Evolutionary conservation across 2,329 filamentous ascomycete genomes (phyloP), one percentile per base, ranked within the genome.

Genomic region (Scytalidium sp.): DNA sequence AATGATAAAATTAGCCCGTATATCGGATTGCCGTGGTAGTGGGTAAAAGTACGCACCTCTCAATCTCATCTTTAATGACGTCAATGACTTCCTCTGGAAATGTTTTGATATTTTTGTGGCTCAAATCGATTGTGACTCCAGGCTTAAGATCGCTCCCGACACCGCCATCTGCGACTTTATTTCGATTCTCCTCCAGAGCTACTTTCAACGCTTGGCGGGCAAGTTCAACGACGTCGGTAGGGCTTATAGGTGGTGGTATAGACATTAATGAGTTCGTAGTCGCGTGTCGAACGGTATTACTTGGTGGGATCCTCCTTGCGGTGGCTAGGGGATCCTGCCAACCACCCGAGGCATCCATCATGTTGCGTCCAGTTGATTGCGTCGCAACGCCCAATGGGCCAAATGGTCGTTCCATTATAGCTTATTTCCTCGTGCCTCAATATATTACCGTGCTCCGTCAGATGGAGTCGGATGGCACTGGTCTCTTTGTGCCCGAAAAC

Each of bases 111-210:
- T 83, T 83, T 68, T 85, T 87, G 60, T 87, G 83, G 67, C 87
- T 89, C 55, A 92, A 70, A 67, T 92, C 87, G 59, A 93, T 85
- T 25, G 88, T 92, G 51, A 90, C 81, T 51, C 88, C 88, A 43
- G 64, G 61, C 63, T 84, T 83, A 43, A 85, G 70, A 41, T 80
- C 81, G 65, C 70, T 82, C 63, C 76, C 82, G 56, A 81, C 75
- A 53, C 78, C 75, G 41, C 77, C 79, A 56, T 84, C 81, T 47
- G 80, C 79, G 6, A 76, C 79, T 64, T 87, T 83, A 45, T 74
- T 80, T 59, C 78, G 76, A 57, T 86, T 84, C 64, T 85, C 85
- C 58, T 84, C 77, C 50, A 86, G 72, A 48, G 86, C 85, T 59
- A 75, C 77, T 54, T 79, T 78, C 78, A 90, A 86, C 41, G 84